Conservation (phyloP, 768 basidiomycete genomes). For the Krasilnikovozyma curviuscula region DNA sequence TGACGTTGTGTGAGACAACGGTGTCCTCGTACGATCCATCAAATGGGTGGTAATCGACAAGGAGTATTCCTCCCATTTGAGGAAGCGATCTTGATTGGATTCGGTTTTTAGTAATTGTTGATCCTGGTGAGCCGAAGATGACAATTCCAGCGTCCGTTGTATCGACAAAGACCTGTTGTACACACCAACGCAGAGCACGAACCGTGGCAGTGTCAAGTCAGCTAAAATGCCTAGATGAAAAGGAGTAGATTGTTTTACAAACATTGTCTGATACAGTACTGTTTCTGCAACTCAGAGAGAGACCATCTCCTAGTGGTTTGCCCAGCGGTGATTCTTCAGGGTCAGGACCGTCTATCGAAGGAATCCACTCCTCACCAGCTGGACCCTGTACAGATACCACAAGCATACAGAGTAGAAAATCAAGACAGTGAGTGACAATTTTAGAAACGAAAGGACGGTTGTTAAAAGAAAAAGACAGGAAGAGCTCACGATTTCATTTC, state of each 20-base stretch:
- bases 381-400: constrained; percentile 18
- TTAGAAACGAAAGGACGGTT: too few relatives aligned
- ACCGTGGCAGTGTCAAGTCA: background rate
- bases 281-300: constrained; percentile 28
- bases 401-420: background rate
- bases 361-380: constrained; percentile 26
- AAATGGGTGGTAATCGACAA: constrained; percentile 29
- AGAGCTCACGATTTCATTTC: constrained; percentile 22
- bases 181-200: background rate
- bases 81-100: constrained; percentile 23
- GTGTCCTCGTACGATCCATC: constrained; percentile 28
- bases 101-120: constrained; percentile 25
- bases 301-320: constrained; percentile 29
- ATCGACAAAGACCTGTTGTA: constrained; percentile 25
- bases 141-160: constrained; percentile 28
- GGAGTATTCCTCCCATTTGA: constrained; percentile 29
- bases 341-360: constrained; percentile 24
- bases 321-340: constrained; percentile 24
- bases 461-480: background rate
- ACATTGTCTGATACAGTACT: constrained; percentile 23
- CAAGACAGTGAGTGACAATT: too few relatives aligned
- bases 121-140: constrained; percentile 30
- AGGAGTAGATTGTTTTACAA: background rate
- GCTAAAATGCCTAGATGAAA: background rate
- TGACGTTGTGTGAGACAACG: constrained; percentile 26